phyloP scores from a whole-genome alignment of 257 asterid species.

The Ballota nigra region DNA sequence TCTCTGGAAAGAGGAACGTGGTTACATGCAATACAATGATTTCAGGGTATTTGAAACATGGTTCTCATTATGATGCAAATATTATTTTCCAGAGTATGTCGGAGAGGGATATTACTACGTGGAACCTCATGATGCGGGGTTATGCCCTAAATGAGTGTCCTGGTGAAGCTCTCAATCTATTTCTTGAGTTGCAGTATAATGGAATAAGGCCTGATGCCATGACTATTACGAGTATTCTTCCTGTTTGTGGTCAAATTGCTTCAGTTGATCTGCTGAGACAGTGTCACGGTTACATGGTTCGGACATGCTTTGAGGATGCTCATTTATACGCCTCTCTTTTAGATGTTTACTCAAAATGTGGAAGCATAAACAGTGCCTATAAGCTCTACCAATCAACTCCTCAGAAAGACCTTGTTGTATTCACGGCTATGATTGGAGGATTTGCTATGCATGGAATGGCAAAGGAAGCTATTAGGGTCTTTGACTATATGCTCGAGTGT shows the following conservation, averaged over 20 bases:
- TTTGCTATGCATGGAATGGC: constrained; percentile 89
- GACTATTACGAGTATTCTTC: constrained; percentile 65
- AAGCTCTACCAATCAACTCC: constrained; percentile 59
- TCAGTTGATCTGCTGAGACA: constrained; percentile 65
- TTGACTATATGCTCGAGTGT: constrained; percentile 53
- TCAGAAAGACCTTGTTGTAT: constrained; percentile 59
- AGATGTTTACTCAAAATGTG: constrained; percentile 76
- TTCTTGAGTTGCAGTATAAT: constrained; percentile 48
- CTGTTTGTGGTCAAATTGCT: constrained; percentile 65
- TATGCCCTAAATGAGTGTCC: constrained; percentile 58
- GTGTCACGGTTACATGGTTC: constrained; percentile 61
- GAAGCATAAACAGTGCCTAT: constrained; percentile 53
- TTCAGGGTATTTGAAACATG: constrained; percentile 48
- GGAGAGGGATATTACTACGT: constrained; percentile 58
- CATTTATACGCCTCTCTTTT: constrained; percentile 60
- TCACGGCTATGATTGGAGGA: constrained; percentile 87
- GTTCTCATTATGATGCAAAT: constrained; percentile 46
- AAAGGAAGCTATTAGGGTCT: constrained; percentile 51
- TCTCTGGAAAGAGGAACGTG: constrained; percentile 51
- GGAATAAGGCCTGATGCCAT: constrained; percentile 61
- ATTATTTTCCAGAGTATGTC: constrained; percentile 51
- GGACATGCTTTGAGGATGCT: constrained; percentile 52
- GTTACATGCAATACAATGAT: constrained; percentile 66
- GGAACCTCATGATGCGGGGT: constrained; percentile 73
- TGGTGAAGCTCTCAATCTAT: constrained; percentile 48